A percentile compares a stretch with the other conserved stretches of the same genome.
Conservation (phyloP, 2,329 filamentous ascomycete species). For the Penicillium capsulatum region DNA sequence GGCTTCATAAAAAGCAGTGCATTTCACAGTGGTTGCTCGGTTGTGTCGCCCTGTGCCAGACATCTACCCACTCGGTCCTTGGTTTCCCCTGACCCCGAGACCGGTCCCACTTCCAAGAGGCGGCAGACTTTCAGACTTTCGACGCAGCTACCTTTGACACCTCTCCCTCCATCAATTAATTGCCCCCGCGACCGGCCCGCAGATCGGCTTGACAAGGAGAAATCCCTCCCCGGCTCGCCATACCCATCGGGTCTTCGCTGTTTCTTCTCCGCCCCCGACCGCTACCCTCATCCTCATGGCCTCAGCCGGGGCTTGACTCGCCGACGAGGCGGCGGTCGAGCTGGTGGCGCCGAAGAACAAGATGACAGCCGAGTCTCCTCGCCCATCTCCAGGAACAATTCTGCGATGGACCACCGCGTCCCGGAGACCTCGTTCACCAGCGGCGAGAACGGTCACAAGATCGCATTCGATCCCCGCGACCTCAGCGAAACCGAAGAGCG, state of each 20-base stretch:
- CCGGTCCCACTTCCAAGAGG: slow-evolving; percentile 23
- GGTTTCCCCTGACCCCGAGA: slow-evolving; percentile 26
- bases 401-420: slow-evolving; percentile 51
- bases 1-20: background rate
- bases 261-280: slow-evolving; percentile 15
- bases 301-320: slow-evolving; percentile 67
- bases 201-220: slow-evolving; percentile 15
- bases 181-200: slow-evolving; percentile 18
- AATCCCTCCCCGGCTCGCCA: slow-evolving; percentile 2
- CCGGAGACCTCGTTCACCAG: slow-evolving; percentile 78
- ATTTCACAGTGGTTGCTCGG: background rate
- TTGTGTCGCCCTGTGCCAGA: background rate
- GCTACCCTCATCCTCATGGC: slow-evolving; percentile 49
- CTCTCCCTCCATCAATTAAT: slow-evolving; percentile 25
- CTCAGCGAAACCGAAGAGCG: slow-evolving; percentile 95
- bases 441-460: slow-evolving; percentile 94
- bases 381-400: slow-evolving; percentile 58
- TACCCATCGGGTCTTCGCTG: slow-evolving; percentile 6
- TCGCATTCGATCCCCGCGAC: slow-evolving; percentile 94
- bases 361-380: slow-evolving; percentile 63
- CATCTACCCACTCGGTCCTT: slow-evolving; percentile 19
- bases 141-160: slow-evolving; percentile 19
- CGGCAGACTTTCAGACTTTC: slow-evolving; percentile 23
- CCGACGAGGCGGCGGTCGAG: slow-evolving; percentile 62
- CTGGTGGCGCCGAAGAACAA: slow-evolving; percentile 55